phyloP scores from a whole-genome alignment of 257 asterid genomes.

The Solanum pennellii region DNA sequence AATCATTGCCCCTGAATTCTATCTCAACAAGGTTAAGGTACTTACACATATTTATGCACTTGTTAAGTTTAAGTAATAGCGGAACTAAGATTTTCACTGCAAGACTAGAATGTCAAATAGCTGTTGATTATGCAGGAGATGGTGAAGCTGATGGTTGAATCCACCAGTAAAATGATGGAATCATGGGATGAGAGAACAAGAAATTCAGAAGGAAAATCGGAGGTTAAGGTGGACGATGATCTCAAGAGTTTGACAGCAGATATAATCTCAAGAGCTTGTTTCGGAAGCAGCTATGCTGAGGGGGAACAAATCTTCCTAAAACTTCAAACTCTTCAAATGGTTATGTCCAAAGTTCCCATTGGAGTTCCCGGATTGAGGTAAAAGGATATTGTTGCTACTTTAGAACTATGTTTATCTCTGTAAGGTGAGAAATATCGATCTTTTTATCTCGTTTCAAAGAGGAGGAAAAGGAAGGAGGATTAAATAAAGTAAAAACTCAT shows the following conservation, averaged over 20 bases:
- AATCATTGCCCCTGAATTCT: conserved; percentile 63
- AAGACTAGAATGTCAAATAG: background rate
- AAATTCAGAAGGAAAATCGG: conserved; percentile 17
- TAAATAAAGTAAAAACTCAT: background rate
- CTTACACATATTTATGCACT: background rate
- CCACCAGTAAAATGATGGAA: conserved; percentile 32
- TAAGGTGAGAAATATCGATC: background rate
- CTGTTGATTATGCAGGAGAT: conserved; percentile 18
- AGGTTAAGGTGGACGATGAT: conserved; percentile 37
- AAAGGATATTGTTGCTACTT: background rate
- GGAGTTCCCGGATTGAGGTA: conserved; percentile 78
- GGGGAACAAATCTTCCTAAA: conserved; percentile 48
- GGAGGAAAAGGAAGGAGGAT: background rate
- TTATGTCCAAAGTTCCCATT: conserved; percentile 42
- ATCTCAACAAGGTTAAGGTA: conserved; percentile 61
- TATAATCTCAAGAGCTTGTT: conserved; percentile 66
- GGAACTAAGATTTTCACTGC: background rate
- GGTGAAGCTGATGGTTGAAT: conserved; percentile 51
- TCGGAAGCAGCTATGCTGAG: conserved; percentile 50
- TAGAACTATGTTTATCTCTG: background rate
- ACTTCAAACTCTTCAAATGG: conserved; percentile 39
- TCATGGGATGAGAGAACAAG: conserved; percentile 40
- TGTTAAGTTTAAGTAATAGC: background rate
- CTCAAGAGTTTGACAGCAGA: conserved; percentile 63
- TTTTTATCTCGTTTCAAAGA: background rate